Base-by-base conservation (phyloP, 352 stramenopile genomes). In the Pythium coloratum region DNA sequence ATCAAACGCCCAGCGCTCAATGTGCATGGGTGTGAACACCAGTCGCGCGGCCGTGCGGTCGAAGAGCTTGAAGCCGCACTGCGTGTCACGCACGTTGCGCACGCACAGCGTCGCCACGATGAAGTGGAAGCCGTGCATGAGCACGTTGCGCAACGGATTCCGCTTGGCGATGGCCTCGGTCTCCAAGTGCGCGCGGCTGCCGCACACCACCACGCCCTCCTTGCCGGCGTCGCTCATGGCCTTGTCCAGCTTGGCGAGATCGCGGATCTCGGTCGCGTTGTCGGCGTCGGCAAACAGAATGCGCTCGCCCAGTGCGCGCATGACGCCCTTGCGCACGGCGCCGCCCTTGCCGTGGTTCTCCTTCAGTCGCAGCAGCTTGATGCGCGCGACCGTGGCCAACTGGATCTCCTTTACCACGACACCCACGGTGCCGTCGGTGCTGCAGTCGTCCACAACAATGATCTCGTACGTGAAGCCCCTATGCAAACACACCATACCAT, bases 1-100 rank as follows among this genome's bases (percentile, higher is more conserved):
- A 70, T 98, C 94, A 72, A 98, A 98, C 20, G 90, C 91, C 94
- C 94, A 98, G 42, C 94, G 88, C 62, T 98, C 86, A 20, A 98
- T 91, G 78, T 98, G 94, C 78, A 98, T 82, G n/a, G 89, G 86
- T 47, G 84, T 68, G 73, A 98, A 98, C 13, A 98, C 64, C 18
- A 93, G 67, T 9, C 78, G 79, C 10, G 90, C 91, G 4, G 91
- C 87, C 42, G 76, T 77, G 51, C 92, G 86, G 57, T 97, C 90
- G 64, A 98, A 97, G 16, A 98, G 81, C 72, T 98, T 98, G 72
- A 98, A 98, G 20, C 94, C 94, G 68, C 94, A 98, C 75, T 98
- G 93, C 24, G 94, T 98, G 67, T 98, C 94, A 47, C 89, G 84
- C 54, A 98, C 86, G 67, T 82, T 85, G 59, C 88, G 76, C 2